Conservation (phyloP, 805 yeast species). For the Schwanniomyces vanrijiae region DNA sequence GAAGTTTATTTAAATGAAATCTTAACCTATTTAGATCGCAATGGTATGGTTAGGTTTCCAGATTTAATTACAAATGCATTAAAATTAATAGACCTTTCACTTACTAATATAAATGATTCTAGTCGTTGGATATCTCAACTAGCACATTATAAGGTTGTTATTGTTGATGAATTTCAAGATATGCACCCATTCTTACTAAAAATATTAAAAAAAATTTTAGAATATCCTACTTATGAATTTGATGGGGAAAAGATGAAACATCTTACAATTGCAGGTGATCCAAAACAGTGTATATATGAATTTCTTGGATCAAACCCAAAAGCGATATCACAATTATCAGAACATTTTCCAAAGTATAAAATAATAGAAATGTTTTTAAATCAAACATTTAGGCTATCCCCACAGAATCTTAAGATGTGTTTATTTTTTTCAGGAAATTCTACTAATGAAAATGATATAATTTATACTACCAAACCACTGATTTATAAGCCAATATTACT, state of each 20-base stretch:
- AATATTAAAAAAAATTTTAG: conserved; percentile 38
- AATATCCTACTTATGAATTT: conserved; percentile 28
- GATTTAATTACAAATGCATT: conserved; percentile 35
- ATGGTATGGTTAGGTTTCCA: conserved; percentile 35
- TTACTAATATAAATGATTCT: conserved; percentile 13
- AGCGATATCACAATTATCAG: conserved; percentile 25
- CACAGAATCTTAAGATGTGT: conserved; percentile 52
- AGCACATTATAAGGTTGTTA: conserved; percentile 31
- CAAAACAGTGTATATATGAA: conserved; percentile 66
- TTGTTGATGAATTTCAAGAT: conserved; percentile 79
- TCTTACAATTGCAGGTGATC: conserved; percentile 69
- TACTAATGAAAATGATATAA: neutral
- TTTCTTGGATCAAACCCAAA: conserved; percentile 56
- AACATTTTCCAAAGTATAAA: conserved; percentile 17
- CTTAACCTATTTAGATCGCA: conserved; percentile 26
- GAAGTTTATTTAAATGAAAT: conserved; percentile 26
- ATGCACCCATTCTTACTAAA: conserved; percentile 51
- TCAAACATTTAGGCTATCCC: conserved; percentile 63
- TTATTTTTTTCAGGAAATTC: conserved; percentile 16
- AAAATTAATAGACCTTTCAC: conserved; percentile 22
- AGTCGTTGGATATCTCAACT: conserved; percentile 19
- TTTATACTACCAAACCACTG: conserved; percentile 15
- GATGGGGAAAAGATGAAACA: conserved; percentile 37
- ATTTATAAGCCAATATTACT: conserved; percentile 24
- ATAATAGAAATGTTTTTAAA: conserved; percentile 34